These are phyloP conservation scores for Leccinum variicolor DNA, from an alignment of 768 basidiomycete genomes.

Conservation along the genomic window DNA sequence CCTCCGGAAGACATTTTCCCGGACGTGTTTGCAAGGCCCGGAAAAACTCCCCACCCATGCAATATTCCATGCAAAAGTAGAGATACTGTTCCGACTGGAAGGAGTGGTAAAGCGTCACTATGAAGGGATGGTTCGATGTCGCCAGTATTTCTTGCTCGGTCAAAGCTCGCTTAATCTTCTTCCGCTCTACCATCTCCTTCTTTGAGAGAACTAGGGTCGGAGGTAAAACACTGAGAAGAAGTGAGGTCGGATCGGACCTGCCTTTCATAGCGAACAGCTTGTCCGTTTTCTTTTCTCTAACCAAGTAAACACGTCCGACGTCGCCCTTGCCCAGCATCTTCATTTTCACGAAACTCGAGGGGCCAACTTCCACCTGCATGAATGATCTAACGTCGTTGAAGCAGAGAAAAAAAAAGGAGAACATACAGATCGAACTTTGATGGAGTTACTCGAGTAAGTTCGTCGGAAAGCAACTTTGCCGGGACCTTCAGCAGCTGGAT, in stretches of 20 bases:
- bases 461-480: conserved; percentile 77
- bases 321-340: conserved; percentile 99
- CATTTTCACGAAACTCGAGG: conserved; percentile 92
- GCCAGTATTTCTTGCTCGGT: conserved; percentile 99
- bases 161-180: conserved; percentile 98
- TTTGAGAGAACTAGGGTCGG: conserved; percentile 83
- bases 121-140: conserved; percentile 98
- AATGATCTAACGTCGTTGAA: conserved; percentile 1
- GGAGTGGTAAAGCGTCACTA: conserved; percentile 97
- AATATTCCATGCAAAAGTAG: conserved; percentile 99
- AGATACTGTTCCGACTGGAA: conserved; percentile 98
- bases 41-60: conserved; percentile 99
- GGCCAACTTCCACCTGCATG: conserved; percentile 84
- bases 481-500: conserved; percentile 45
- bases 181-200: conserved; percentile 99
- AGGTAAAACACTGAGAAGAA: conserved; percentile 7
- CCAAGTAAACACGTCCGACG: conserved; percentile 97
- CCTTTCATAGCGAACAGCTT: conserved; percentile 99
- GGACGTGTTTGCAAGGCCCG: conserved; percentile 93
- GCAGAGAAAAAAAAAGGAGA: neutral
- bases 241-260: conserved; percentile 35
- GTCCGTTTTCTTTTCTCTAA: conserved; percentile 94
- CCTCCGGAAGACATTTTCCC: conserved; percentile 95
- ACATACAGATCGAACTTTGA: conserved; percentile 85
- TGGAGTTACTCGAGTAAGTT: conserved; percentile 97